Evolutionary conservation across 441 rosid genomes (phyloP).

Genomic region (Raphanus hybrid): DNA sequence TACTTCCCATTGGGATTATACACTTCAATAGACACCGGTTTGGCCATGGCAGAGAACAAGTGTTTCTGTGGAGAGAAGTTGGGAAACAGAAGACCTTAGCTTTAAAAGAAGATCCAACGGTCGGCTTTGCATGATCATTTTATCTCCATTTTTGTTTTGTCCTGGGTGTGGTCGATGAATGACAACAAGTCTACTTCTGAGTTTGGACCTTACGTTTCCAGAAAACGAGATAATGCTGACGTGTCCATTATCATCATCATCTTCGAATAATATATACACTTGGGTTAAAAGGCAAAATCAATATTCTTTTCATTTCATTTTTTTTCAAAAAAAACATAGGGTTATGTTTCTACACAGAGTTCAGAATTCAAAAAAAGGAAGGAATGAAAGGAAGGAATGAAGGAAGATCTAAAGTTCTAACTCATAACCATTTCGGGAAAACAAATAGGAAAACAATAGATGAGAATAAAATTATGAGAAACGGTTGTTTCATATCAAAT

Average conservation of each 20-base stretch:
- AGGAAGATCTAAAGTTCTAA: too few species aligned
- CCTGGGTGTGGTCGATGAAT: conserved; percentile 3
- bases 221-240: conserved; percentile 43
- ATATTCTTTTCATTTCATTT: too few species aligned
- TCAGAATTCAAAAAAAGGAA: too few species aligned
- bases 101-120: conserved; percentile 37
- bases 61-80: conserved; percentile 12
- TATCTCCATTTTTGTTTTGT: conserved; percentile 10
- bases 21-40: conserved; percentile 89
- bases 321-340: too few species aligned
- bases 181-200: conserved; percentile 10
- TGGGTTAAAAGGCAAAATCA: neutral
- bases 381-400: too few species aligned
- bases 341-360: too few species aligned
- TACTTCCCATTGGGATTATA: conserved; percentile 89
- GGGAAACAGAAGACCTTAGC: conserved; percentile 20
- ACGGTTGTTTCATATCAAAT: too few species aligned
- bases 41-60: conserved; percentile 61
- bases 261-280: too few species aligned
- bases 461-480: too few species aligned
- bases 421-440: too few species aligned
- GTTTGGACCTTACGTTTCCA: conserved; percentile 38
- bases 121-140: conserved; percentile 4
- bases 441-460: too few species aligned
- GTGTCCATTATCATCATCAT: conserved; percentile 29